Base-by-base conservation (phyloP, 2,329 filamentous ascomycete genomes). In the Bipolaris oryzae region DNA sequence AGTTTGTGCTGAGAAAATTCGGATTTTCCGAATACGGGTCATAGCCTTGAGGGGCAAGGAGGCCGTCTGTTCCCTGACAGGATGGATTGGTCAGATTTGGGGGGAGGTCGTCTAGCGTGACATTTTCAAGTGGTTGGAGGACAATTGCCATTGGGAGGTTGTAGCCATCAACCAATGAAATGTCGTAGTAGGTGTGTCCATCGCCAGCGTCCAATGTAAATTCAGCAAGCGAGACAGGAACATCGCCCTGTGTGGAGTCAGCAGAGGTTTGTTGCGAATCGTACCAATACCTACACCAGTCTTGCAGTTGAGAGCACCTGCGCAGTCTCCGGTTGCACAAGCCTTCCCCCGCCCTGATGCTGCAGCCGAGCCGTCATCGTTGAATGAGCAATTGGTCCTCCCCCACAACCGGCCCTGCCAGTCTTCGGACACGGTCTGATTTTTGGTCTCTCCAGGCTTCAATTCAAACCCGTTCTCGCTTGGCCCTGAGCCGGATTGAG, bases 381-480 rank as follows among this genome's bases (percentile, higher is more conserved):
- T 86, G 74, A 92, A 91, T 37, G 85, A 90, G 77, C 91, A 96
- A 71, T 95, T 95, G 16, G 91, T 94, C 51, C 91, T 82, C 11
- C 87, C 91, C 91, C 91, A 95, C 25, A 95, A 81, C 51, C 91
- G 85, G 9, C 91, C 91, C 71, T 90, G 87, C 91, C 91, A 96
- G 64, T 91, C 85, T 47, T 84, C 79, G 10, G 87, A 85, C 21
- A 95, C 89, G 50, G 82, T 86, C 58, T 92, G 78, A 39, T 83
- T 82, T 58, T 76, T 84, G 51, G 82, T 86, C 33, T 82, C 78
- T 42, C 88, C 86, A 3, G 85, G 73, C 1, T 76, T 70, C 34
- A 94, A 82, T 68, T 86, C 82, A 70, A 94, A 95, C 7, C 90
- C 91, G 18, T 85, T 86, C 10, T 80, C 81, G 2, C 82, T 81